phyloP scores from a whole-genome alignment of 2,329 filamentous ascomycete species.

The Fusarium protoensiforme region DNA sequence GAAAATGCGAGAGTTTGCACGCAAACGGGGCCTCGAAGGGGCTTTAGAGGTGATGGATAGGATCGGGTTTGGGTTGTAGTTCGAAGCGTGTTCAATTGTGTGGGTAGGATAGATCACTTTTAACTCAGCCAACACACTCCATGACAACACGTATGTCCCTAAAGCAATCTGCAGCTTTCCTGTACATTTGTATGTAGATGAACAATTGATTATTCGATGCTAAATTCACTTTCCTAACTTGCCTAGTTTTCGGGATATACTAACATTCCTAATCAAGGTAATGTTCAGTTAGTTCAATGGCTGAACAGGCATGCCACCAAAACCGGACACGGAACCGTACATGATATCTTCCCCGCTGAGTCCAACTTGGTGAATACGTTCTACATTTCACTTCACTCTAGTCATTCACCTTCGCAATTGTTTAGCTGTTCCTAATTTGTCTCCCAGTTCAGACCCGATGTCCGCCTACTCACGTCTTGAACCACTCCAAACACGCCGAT shows the following conservation, averaged over 20 bases:
- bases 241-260: no score
- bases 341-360: neutral
- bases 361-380: neutral
- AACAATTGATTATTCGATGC: neutral
- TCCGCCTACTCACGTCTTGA: neutral
- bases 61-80: neutral
- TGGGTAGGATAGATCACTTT: no score
- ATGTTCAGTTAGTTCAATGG: neutral
- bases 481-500: neutral
- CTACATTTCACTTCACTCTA: neutral
- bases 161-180: neutral
- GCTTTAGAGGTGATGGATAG: neutral
- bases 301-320: neutral
- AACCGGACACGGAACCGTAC: neutral
- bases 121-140: no score
- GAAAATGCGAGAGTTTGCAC: neutral
- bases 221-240: neutral
- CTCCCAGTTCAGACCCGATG: neutral
- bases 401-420: neutral
- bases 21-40: neutral
- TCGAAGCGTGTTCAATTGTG: no score
- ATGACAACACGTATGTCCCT: neutral
- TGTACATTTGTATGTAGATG: neutral
- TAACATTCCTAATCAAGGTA: neutral
- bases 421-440: neutral